phyloP scores from a whole-genome alignment of 164 flowering plant genomes.

The Akebia trifoliata region DNA sequence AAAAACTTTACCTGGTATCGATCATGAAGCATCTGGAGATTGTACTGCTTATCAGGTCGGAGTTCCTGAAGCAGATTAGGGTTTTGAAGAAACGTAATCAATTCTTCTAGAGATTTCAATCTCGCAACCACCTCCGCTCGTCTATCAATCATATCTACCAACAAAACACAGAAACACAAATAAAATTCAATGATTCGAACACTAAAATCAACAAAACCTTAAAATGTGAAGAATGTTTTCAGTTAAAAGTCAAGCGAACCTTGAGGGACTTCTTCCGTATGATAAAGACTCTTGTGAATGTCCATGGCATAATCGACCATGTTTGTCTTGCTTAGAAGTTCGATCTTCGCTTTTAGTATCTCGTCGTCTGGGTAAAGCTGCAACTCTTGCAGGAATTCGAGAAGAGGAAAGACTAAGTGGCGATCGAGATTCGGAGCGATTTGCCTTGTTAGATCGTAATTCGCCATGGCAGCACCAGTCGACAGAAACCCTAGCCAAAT shows the following conservation, averaged over 20 bases:
- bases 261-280: constrained; percentile 90
- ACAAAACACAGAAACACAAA: constrained; percentile 12
- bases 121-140: constrained; percentile 77
- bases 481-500: no score
- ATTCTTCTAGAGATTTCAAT: constrained; percentile 77
- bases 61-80: constrained; percentile 70
- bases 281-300: constrained; percentile 81
- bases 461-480: constrained; percentile 56
- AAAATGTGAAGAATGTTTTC: neutral
- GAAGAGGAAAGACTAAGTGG: constrained; percentile 79
- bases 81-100: constrained; percentile 70
- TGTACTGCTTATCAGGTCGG: constrained; percentile 75
- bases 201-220: neutral
- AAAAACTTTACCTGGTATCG: constrained; percentile 64
- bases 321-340: constrained; percentile 82
- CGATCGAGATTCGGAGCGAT: constrained; percentile 81
- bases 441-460: constrained; percentile 63
- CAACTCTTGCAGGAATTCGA: constrained; percentile 80
- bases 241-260: constrained; percentile 23
- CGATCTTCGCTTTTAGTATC: constrained; percentile 81
- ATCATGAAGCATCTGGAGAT: constrained; percentile 88
- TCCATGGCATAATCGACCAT: constrained; percentile 99
- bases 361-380: constrained; percentile 60
- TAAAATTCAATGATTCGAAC: constrained; percentile 1
- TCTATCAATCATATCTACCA: constrained; percentile 82